Base-by-base conservation (phyloP, 106 monocot species). In the Cymbidium sinense region DNA sequence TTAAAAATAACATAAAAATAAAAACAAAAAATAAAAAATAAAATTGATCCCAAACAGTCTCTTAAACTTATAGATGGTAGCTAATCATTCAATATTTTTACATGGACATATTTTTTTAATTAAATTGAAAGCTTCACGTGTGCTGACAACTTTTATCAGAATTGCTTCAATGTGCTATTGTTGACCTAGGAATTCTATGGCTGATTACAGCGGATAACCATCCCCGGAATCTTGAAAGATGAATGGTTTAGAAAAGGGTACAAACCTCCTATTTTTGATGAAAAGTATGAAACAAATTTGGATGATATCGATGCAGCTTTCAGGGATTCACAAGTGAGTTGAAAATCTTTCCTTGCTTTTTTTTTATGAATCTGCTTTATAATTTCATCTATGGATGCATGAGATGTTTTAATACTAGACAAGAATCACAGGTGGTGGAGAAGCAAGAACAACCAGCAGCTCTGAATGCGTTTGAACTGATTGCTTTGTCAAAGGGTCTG, bases 191-290 rank as follows among this genome's bases (percentile, higher is more conserved):
- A 35, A 44, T 80, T 77, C 7, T 75, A 1, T 71, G 33, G 33
- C 74, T 50, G 27, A 15, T 64, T 11, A 41, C 90, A 98, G 98
- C 72, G 98, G 37, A 94, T 98, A 75, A 90, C 87, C 23, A 90
- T 98, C 37, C 21, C 87, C 64, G 90, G 94, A 50, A 94, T 94
- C 61, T 74, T 94, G 84, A 85, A 86, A 76, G 90, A 98, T 86
- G 83, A 82, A 79, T 98, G 98, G 98, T 98, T 98, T 83, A 94
- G 78, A 77, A 92, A 92, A 86, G 88, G 91, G 34, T 98, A 92
- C 47, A 98, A 89, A n/a, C 87, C 81, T 6, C 88, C 98, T 21
- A 82, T 81, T 36, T 98, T 98, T 83, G 83, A 98, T 20, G 85
- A 91, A 81, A 91, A 88, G 33, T 90, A 81, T 85, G 81, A 87